Evolutionary conservation across 2,329 filamentous ascomycete species (phyloP).

Genomic region (Aschersonia sp.): DNA sequence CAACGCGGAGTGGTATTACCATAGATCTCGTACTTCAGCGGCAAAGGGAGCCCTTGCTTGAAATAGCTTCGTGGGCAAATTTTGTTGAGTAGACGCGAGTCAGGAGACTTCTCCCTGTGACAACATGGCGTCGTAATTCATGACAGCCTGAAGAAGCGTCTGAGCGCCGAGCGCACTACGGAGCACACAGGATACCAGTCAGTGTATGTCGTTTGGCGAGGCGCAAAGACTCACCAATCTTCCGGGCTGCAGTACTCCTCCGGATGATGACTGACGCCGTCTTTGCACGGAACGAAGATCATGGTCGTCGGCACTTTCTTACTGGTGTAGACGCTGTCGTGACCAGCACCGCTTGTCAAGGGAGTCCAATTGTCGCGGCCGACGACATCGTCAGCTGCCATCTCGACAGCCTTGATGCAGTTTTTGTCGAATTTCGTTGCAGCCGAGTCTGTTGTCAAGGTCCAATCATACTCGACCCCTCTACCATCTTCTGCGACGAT

Average conservation of each 20-base stretch:
- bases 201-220: background rate
- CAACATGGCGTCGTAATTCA: conserved; percentile 9
- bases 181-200: background rate
- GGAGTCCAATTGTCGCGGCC: conserved; percentile 23
- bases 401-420: conserved; percentile 49
- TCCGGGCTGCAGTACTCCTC: conserved; percentile 20
- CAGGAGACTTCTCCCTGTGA: background rate
- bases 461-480: conserved; percentile 37
- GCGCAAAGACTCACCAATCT: conserved; percentile 14
- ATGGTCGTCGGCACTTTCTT: conserved; percentile 19
- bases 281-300: conserved; percentile 22
- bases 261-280: conserved; percentile 22
- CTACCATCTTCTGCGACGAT: conserved; percentile 12
- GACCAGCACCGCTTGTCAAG: conserved; percentile 22
- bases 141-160: conserved; percentile 11
- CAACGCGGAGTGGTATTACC: no score
- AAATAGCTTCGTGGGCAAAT: no score
- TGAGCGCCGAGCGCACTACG: conserved; percentile 13
- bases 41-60: no score
- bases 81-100: no score
- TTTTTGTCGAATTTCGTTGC: conserved; percentile 50
- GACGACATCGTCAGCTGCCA: conserved; percentile 39
- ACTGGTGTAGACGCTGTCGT: conserved; percentile 22
- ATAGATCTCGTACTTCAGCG: no score
- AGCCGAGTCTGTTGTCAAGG: conserved; percentile 42